Base-by-base conservation (phyloP, 1,139 yeast species). In the Yamadazyma dendronema region DNA sequence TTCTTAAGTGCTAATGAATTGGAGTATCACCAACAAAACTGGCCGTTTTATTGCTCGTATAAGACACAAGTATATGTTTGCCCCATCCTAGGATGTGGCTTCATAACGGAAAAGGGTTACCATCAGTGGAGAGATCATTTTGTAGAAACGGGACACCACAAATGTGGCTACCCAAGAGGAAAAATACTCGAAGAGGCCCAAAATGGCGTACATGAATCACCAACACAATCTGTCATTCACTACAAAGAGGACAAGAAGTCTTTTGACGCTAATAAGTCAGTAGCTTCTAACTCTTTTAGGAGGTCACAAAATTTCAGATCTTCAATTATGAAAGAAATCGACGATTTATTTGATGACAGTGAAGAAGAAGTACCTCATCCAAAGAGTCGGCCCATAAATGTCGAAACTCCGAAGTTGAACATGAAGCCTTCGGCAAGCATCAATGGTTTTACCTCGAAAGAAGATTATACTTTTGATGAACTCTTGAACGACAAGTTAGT, bases 31-130 rank as follows among this genome's bases (percentile, higher is more conserved):
- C 52, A 46, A 31, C 46, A 38, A 3, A 40, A 41, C 13, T 38
- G 38, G 17, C 54, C 58, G 2, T 35, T 32, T 6, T 17, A 42
- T 5, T 64, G 73, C 38, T 59, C 67, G 2, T 12, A 43, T 8
- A 58, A 54, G 37, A 52, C 47, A 12, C 72, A 63, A 39, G 65
- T 66, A 1, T 52, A 63, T 34, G 46, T 61, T 8, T 68, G 75
- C 43, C 74, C 75, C 2, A 41, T 68, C 16, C 47, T 69, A 26
- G 75, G 75, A 4, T 69, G 75, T 48, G 70, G 64, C 3, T 67
- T 48, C 42, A 58, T 63, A 56, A 65, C 73, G 0, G 71, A 64
- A 31, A 61, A 54, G 8, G 67, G 71, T 3, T 68, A 64, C 42
- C 39, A 49, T 12, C 62, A 55, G 22, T 66, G 67, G 63, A 48